Evolutionary conservation across 352 stramenopile species (phyloP).

Genomic region (Globisporangium orthogonon): DNA sequence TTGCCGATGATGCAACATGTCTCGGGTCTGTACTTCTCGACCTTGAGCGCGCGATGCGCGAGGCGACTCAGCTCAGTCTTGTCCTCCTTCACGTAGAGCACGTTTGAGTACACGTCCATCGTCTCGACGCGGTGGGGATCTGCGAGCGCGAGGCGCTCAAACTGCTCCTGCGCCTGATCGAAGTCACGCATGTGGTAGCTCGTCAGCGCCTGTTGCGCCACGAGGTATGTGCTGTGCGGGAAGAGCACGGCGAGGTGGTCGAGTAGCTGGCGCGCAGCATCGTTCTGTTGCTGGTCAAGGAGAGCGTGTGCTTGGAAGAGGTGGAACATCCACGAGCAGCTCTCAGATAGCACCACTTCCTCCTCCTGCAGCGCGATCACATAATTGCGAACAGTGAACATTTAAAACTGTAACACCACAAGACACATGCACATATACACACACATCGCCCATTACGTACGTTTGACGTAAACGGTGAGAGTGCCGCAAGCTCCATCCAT

Average conservation of each 20-base stretch:
- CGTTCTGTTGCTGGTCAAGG: slow-evolving; percentile 74
- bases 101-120: slow-evolving; percentile 86
- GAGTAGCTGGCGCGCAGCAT: slow-evolving; percentile 50
- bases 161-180: slow-evolving; percentile 69
- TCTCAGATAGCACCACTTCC: slow-evolving; percentile 37
- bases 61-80: slow-evolving; percentile 85
- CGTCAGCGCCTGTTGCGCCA: slow-evolving; percentile 67
- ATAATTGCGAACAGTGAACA: background rate
- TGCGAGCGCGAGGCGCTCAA: slow-evolving; percentile 46
- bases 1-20: slow-evolving; percentile 97
- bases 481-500: slow-evolving; percentile 92
- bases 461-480: slow-evolving; percentile 56
- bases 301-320: slow-evolving; percentile 80
- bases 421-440: no score
- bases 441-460: slow-evolving; percentile 18
- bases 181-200: slow-evolving; percentile 85
- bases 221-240: slow-evolving; percentile 62
- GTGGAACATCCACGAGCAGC: slow-evolving; percentile 76
- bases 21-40: slow-evolving; percentile 97
- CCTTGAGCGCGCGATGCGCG: slow-evolving; percentile 86
- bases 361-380: slow-evolving; percentile 31
- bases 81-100: slow-evolving; percentile 84
- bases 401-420: background rate
- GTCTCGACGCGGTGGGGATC: slow-evolving; percentile 75
- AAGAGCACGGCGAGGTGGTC: slow-evolving; percentile 45